Evolutionary conservation across 352 stramenopile genomes (phyloP).

Genomic region (Phytophthora pini): DNA sequence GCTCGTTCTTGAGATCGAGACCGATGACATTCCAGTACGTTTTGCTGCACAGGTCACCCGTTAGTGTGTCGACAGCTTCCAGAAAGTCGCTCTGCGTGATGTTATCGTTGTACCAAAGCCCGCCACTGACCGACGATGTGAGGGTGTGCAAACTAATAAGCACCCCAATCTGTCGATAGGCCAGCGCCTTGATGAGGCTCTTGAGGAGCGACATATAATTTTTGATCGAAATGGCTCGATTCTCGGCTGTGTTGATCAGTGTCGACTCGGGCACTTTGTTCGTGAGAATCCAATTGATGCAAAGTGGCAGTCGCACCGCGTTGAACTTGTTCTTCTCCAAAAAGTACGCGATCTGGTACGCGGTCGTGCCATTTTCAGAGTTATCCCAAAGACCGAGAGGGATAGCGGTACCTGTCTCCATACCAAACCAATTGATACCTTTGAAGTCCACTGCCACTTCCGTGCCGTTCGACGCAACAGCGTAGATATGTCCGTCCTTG

Average conservation of each 20-base stretch:
- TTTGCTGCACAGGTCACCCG: slow-evolving; percentile 49
- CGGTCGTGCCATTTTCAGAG: slow-evolving; percentile 59
- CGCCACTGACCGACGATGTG: slow-evolving; percentile 30
- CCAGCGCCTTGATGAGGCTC: slow-evolving; percentile 46
- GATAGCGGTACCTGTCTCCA: slow-evolving; percentile 59
- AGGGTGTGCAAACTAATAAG: slow-evolving; percentile 58
- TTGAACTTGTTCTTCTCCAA: slow-evolving; percentile 57
- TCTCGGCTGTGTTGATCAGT: slow-evolving; percentile 57
- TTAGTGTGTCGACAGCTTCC: slow-evolving; percentile 53
- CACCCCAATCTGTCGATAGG: slow-evolving; percentile 41
- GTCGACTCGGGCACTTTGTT: slow-evolving; percentile 53
- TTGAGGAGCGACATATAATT: slow-evolving; percentile 58
- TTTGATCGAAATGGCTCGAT: slow-evolving; percentile 60
- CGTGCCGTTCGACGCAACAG: slow-evolving; percentile 51
- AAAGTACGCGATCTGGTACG: slow-evolving; percentile 51
- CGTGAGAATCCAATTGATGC: slow-evolving; percentile 56
- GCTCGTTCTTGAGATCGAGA: slow-evolving; percentile 76
- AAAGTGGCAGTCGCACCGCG: slow-evolving; percentile 49
- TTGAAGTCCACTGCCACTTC: slow-evolving; percentile 64
- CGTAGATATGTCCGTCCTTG: slow-evolving; percentile 64
- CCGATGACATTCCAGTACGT: slow-evolving; percentile 84
- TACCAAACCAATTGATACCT: slow-evolving; percentile 76
- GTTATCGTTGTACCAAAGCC: slow-evolving; percentile 50
- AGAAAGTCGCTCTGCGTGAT: slow-evolving; percentile 49
- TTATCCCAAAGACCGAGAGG: slow-evolving; percentile 75